A percentile compares a stretch with the other conserved stretches of the same genome.
Evolutionary conservation across 139 green algal species (phyloP).

Genomic region (Volvox africanus): DNA sequence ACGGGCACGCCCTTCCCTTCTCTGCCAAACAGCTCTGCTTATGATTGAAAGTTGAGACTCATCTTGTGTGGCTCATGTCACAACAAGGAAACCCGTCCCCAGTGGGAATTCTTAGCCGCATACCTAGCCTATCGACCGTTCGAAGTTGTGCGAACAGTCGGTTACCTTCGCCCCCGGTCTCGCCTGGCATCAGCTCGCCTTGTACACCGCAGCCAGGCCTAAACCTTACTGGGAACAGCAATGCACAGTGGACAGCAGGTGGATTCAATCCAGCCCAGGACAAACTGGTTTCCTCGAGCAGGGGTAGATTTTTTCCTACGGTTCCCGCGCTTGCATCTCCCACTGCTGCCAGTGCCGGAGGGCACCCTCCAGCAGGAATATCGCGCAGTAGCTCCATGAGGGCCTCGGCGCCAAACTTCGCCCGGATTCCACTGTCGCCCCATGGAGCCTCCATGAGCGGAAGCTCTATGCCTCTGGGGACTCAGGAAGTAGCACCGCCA

Average conservation of each 20-base stretch:
- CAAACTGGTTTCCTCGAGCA: no score
- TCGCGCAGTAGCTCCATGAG: neutral
- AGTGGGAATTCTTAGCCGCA: neutral
- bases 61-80: neutral
- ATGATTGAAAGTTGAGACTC: neutral
- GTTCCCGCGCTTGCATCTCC: neutral
- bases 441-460: neutral
- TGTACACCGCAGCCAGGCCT: neutral
- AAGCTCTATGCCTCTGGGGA: neutral
- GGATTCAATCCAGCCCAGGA: no score
- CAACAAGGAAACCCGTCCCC: neutral
- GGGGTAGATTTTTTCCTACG: no score
- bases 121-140: neutral
- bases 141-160: neutral
- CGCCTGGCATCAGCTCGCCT: neutral
- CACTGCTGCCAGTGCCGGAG: neutral
- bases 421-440: no score
- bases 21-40: neutral
- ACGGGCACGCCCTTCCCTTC: no score
- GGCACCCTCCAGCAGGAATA: neutral
- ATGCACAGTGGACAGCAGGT: neutral
- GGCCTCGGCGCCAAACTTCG: neutral
- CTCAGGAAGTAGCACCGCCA: no score
- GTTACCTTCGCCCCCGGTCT: constrained; percentile 15
- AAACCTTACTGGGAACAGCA: neutral